A percentile compares a stretch with the other conserved stretches of the same genome.
Conservation (phyloP, 805 yeast species). For the Sugiyamaella mastotermitis region DNA sequence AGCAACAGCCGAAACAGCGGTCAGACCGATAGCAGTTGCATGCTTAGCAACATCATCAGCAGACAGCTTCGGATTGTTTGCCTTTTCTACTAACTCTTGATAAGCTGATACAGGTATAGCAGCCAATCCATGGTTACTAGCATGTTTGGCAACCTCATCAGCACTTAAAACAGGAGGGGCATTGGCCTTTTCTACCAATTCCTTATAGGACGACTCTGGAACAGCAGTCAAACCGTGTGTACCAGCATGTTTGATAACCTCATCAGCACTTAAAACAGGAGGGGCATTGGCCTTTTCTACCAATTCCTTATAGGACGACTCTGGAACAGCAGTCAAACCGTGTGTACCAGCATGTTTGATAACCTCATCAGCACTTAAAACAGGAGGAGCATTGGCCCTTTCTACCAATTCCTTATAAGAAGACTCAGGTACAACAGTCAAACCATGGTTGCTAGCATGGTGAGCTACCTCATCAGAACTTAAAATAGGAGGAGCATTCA, state of each 20-base stretch:
- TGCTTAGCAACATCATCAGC: constrained; percentile 13
- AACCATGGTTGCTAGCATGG: constrained; percentile 18
- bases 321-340: constrained; percentile 24
- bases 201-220: constrained; percentile 18
- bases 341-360: constrained; percentile 35
- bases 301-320: constrained; percentile 19
- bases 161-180: constrained; percentile 5
- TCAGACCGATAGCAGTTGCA: constrained; percentile 21
- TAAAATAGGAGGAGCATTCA: not conserved
- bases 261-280: constrained; percentile 30
- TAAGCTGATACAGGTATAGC: constrained; percentile 51
- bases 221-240: constrained; percentile 8
- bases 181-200: constrained; percentile 19
- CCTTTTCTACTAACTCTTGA: constrained; percentile 47
- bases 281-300: constrained; percentile 14
- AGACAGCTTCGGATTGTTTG: constrained; percentile 8
- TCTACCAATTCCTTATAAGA: constrained; percentile 10
- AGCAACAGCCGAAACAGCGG: constrained; percentile 13
- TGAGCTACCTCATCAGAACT: constrained; percentile 8
- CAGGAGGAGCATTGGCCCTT: constrained; percentile 15
- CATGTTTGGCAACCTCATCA: constrained; percentile 25
- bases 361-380: constrained; percentile 25
- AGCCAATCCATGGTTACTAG: constrained; percentile 33
- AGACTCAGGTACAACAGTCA: constrained; percentile 15
- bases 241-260: not conserved